Evolutionary conservation across 371 early-diverging fungal genomes (phyloP), one percentile per base, ranked within the genome.

Genomic region (Saksenaea vasiformis): DNA sequence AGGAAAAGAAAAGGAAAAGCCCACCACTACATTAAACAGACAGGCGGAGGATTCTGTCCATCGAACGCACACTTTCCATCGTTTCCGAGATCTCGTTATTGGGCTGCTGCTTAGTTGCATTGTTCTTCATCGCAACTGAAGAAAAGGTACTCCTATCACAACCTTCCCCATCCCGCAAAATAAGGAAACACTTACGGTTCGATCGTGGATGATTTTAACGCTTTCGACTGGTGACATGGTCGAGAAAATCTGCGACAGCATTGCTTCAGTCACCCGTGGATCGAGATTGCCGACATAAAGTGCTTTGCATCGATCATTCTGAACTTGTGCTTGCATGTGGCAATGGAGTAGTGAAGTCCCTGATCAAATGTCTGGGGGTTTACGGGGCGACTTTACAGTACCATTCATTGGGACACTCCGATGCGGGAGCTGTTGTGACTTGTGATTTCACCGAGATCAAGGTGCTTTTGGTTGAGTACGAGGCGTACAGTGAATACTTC

Each of bases 251-350:
- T 91, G 87, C 27, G 73, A 74, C 60, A 94, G 79, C 67, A 84
- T 75, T 22, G 73, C 72, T 65, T 94, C 93, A n/a, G 87, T 90
- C 59, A 91, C 90, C 41, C 86, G 84, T 54, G 86, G 87, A 78
- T 93, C 92, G 58, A 94, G 80, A 71, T 92, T 93, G n/a, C 92
- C 93, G 17, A 93, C 92, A 61, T 93, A 94, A 14, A 92, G 85
- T 43, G 86, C 86, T 74, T 82, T 87, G 63, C 83, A 79, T 58
- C 76, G 81, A 62, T 82, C 82, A 61, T 83, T 84, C 14, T 44
- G 51, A 47, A 47, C 22, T 47, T 47, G 51, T 47, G 51, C 27
- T 47, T 47, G 51, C 51, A 47, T 47, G 51, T 47, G 51, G 51
- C 51, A 22, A 47, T 47, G 22, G 24, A 47, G n/a, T 17, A 47